A percentile compares a stretch with the other conserved stretches of the same genome.
Evolutionary conservation across 148 eudicot species (phyloP).

Genomic region (Arbutus unedo): DNA sequence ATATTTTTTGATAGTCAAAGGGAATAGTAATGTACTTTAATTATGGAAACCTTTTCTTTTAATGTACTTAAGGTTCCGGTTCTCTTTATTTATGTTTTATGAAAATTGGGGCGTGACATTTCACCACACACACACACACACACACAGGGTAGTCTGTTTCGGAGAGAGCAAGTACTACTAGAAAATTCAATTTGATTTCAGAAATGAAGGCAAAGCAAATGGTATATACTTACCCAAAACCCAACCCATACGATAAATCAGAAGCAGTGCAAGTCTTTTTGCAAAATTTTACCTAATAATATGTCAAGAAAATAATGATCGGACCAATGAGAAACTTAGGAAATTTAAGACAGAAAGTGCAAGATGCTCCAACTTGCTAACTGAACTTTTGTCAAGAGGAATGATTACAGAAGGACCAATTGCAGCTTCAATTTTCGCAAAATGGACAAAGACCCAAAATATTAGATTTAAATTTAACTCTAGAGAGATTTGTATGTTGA

Average conservation of each 20-base stretch:
- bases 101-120: too few relatives aligned
- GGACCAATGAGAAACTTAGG: too few relatives aligned
- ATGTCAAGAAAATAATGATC: neutral
- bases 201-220: neutral
- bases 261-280: too few relatives aligned
- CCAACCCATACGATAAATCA: too few relatives aligned
- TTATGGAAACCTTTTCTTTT: too few relatives aligned
- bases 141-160: neutral
- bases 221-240: too few relatives aligned
- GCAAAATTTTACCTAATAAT: neutral
- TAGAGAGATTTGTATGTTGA: neutral
- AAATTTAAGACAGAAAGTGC: neutral
- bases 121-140: too few relatives aligned
- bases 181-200: neutral
- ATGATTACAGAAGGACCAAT: neutral
- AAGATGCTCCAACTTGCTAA: neutral
- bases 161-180: neutral
- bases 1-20: too few relatives aligned
- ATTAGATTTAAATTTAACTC: neutral
- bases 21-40: too few relatives aligned
- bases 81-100: too few relatives aligned
- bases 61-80: too few relatives aligned
- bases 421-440: neutral
- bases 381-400: neutral
- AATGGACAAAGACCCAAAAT: neutral